These are phyloP conservation scores for Musa acuminata DNA, from an alignment of 176 grass and related monocot species.

Conservation along the genomic window DNA sequence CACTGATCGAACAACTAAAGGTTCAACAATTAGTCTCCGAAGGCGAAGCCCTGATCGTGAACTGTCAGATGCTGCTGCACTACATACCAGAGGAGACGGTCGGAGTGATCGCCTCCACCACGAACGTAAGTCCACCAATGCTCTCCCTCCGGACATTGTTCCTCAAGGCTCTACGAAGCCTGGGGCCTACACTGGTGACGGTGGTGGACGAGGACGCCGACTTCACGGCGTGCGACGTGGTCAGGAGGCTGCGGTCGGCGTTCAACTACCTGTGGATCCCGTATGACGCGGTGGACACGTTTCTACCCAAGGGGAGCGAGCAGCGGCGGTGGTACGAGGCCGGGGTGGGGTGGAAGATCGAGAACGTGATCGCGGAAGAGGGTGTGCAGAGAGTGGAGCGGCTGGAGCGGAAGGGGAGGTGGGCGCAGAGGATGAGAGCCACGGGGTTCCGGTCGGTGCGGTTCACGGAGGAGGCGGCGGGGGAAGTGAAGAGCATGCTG, in stretches of 20 bases:
- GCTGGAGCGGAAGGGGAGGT: constrained; percentile 58
- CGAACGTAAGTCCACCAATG: constrained; percentile 16
- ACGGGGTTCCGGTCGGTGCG: constrained; percentile 55
- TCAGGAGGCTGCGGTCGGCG: constrained; percentile 55
- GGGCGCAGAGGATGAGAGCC: constrained; percentile 67
- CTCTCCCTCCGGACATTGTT: constrained; percentile 62
- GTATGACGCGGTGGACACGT: constrained; percentile 92
- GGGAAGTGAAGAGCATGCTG: constrained; percentile 80
- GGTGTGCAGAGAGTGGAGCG: constrained; percentile 58
- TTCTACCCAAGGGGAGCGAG: constrained; percentile 74
- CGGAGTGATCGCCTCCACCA: constrained; percentile 27
- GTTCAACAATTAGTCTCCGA: constrained; percentile 70
- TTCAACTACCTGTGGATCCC: constrained; percentile 99
- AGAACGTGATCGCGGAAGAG: constrained; percentile 84
- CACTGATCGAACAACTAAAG: constrained; percentile 62
- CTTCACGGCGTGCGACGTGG: constrained; percentile 70
- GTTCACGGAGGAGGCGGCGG: constrained; percentile 62
- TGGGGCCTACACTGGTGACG: constrained; percentile 60
- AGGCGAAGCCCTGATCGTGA: constrained; percentile 65
- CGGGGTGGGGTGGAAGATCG: constrained; percentile 84
- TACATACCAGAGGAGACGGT: constrained; percentile 81
- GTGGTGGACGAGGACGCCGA: constrained; percentile 90
- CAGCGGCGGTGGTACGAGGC: constrained; percentile 89
- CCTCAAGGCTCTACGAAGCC: constrained; percentile 62
- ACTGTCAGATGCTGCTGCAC: constrained; percentile 97